Percentiles rank a stretch among this genome's conserved stretches.
These are phyloP conservation scores for Teratosphaeria nubilosa DNA, from an alignment of 2,329 filamentous ascomycete species.

Conservation along the genomic window DNA sequence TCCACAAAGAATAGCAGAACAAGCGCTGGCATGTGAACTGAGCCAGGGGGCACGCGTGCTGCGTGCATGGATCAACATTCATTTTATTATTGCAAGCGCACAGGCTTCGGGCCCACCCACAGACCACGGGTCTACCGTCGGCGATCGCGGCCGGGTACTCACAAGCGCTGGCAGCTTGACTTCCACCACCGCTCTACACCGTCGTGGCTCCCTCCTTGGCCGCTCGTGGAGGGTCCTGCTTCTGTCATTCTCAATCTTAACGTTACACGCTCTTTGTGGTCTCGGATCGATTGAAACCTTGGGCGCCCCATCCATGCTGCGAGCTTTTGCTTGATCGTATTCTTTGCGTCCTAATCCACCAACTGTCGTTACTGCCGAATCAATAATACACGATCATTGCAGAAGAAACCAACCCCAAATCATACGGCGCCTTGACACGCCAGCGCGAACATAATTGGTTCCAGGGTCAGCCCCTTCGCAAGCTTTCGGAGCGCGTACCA, in stretches of 20 bases:
- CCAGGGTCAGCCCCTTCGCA: not conserved
- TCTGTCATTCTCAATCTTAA: not conserved
- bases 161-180: slow-evolving; percentile 5
- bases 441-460: not conserved
- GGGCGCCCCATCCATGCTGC: not conserved
- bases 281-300: not conserved
- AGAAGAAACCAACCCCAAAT: not conserved
- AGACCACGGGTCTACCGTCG: slow-evolving; percentile 7
- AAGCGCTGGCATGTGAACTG: slow-evolving; percentile 4
- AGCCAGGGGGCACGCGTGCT: slow-evolving; percentile 6
- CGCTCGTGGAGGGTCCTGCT: not conserved
- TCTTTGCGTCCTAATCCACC: not conserved
- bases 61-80: slow-evolving; percentile 12
- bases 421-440: not conserved
- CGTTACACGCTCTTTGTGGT: not conserved
- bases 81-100: slow-evolving; percentile 17
- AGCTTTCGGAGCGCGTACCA: not conserved
- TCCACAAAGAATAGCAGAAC: not conserved
- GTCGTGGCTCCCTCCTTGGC: not conserved
- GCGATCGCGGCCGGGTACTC: slow-evolving; percentile 2
- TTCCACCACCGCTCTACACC: not conserved
- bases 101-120: slow-evolving; percentile 13
- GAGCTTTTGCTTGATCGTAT: not conserved
- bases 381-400: not conserved
- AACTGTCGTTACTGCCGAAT: not conserved